Percentiles rank a stretch among this genome's conserved stretches.
phyloP scores from a whole-genome alignment of 2,329 filamentous ascomycete genomes.

The Sphaerulina musiva region DNA sequence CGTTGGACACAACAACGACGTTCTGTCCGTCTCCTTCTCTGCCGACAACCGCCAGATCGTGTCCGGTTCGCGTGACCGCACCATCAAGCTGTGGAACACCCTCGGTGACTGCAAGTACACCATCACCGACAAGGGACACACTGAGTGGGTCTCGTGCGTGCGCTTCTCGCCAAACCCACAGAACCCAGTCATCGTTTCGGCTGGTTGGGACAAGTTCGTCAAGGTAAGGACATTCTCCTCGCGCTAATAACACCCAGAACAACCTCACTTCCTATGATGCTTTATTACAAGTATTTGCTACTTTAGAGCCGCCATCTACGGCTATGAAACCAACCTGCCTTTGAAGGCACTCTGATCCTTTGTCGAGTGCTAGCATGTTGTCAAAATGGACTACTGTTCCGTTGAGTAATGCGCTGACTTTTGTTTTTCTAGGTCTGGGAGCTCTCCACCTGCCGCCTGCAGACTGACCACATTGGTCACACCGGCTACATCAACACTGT shows the following conservation, averaged over 20 bases:
- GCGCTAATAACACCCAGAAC: constrained; percentile 11
- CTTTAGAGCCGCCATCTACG: constrained; percentile 82
- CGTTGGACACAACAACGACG: constrained; percentile 98
- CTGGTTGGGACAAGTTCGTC: constrained; percentile 99
- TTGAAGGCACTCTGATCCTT: constrained; percentile 77
- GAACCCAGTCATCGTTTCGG: constrained; percentile 98
- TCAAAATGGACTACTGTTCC: neutral
- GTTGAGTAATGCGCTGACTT: constrained; percentile 5
- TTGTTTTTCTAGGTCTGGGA: constrained; percentile 78
- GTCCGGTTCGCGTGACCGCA: constrained; percentile 94
- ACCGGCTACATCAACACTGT: constrained; percentile 99
- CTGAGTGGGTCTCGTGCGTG: constrained; percentile 99
- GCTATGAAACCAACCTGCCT: constrained; percentile 84
- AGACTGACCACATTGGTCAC: constrained; percentile 99
- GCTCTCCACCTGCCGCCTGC: constrained; percentile 97
- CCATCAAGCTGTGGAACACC: constrained; percentile 99
- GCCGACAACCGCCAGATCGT: constrained; percentile 99
- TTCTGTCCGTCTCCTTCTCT: constrained; percentile 99
- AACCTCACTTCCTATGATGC: constrained; percentile 67
- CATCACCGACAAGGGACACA: constrained; percentile 99
- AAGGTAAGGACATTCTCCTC: constrained; percentile 65
- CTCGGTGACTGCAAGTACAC: constrained; percentile 99
- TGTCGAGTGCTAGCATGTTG: constrained; percentile 5
- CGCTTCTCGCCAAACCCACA: constrained; percentile 99
- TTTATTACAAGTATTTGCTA: constrained; percentile 97